Conservation (phyloP, 169 alveolate genomes). For the Amoebophrya sp. region DNA sequence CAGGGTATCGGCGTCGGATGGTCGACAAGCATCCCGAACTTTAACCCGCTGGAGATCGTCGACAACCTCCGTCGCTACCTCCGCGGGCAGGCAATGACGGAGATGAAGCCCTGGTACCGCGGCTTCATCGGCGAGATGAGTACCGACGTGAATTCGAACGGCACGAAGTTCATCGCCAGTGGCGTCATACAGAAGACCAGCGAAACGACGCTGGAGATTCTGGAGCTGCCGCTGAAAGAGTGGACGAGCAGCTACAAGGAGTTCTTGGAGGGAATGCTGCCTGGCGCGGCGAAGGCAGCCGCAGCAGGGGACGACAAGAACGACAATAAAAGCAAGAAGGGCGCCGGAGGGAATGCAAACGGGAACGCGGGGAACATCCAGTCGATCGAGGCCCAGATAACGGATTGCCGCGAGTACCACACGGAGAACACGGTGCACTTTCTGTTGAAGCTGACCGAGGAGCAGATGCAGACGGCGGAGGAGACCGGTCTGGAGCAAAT, state of each 20-base stretch:
- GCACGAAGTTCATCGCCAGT: conserved; percentile 41
- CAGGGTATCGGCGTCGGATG: conserved; percentile 98
- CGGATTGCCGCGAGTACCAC: conserved; percentile 31
- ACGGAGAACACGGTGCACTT: conserved; percentile 49
- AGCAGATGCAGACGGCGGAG: conserved; percentile 39
- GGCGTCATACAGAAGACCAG: conserved; percentile 39
- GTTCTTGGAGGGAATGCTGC: conserved; percentile 61
- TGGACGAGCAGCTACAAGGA: conserved; percentile 93
- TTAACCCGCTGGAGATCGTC: conserved; percentile 88
- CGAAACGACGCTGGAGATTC: conserved; percentile 47
- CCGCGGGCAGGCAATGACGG: conserved; percentile 66
- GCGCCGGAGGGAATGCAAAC: neutral
- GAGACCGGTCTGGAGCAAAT: conserved; percentile 73
- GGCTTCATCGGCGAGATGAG: conserved; percentile 79
- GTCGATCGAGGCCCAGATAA: conserved; percentile 29
- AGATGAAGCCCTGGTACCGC: conserved; percentile 94
- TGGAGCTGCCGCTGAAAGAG: conserved; percentile 90
- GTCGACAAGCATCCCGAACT: conserved; percentile 78
- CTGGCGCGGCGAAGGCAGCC: conserved; percentile 10
- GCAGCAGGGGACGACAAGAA: neutral
- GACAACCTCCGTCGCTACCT: conserved; percentile 57
- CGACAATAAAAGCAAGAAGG: conserved; percentile 9
- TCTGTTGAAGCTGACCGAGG: conserved; percentile 54
- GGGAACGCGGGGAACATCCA: conserved; percentile 19
- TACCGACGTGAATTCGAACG: conserved; percentile 23